Percentiles rank a stretch among this genome's conserved stretches.
Conservation (phyloP, 208 protist species). For the Acanthamoeba castellanii region DNA sequence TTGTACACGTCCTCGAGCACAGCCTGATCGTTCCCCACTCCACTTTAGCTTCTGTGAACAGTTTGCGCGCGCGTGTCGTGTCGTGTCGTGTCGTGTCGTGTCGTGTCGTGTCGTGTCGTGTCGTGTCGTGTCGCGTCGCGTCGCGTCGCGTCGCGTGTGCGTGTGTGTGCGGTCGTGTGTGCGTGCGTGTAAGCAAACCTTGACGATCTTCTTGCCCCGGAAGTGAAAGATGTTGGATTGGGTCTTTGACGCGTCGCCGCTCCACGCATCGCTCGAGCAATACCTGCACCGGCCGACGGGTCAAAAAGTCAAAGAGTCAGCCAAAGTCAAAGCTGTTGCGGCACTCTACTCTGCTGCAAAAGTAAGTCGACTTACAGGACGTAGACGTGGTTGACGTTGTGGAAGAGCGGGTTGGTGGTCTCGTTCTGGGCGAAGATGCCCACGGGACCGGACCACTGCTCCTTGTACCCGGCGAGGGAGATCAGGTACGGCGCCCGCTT, state of each 20-base stretch:
- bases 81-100: too few relatives aligned
- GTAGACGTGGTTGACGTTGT: slow-evolving; percentile 55
- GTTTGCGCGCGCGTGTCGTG: too few relatives aligned
- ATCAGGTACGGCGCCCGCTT: neutral
- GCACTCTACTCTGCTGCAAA: too few relatives aligned
- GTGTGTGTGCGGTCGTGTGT: neutral
- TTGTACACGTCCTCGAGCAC: slow-evolving; percentile 44
- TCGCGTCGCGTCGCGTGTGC: too few relatives aligned
- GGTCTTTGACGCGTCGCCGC: slow-evolving; percentile 8
- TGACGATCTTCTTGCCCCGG: slow-evolving; percentile 34
- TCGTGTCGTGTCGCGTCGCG: too few relatives aligned
- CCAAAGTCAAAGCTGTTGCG: too few relatives aligned
- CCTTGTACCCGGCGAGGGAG: neutral
- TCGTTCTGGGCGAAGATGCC: slow-evolving; percentile 48
- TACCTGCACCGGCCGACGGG: neutral
- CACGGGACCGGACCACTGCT: neutral
- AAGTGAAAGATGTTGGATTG: slow-evolving; percentile 11
- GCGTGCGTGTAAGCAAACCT: neutral
- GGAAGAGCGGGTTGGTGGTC: slow-evolving; percentile 20
- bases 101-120: too few relatives aligned
- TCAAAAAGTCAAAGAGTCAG: neutral
- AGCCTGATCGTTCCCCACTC: neutral
- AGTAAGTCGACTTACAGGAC: too few relatives aligned
- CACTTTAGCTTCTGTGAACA: too few relatives aligned
- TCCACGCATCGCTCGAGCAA: slow-evolving; percentile 53